Percentiles rank a stretch among this genome's conserved stretches.
These are phyloP conservation scores for Globisporangium paddicum DNA, from an alignment of 352 stramenopile genomes.

Conservation along the genomic window DNA sequence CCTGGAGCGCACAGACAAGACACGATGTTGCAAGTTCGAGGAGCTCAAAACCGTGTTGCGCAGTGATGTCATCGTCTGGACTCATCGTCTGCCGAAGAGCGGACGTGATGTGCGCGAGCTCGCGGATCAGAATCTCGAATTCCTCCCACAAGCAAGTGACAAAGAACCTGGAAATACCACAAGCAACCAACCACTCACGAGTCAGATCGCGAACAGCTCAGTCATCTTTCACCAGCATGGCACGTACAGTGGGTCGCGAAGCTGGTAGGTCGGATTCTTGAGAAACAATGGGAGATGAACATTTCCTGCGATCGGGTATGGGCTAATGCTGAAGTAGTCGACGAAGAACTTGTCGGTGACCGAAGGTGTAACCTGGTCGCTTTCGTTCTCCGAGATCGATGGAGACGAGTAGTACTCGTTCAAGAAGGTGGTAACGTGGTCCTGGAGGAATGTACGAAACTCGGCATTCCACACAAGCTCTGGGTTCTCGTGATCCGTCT, in stretches of 20 bases:
- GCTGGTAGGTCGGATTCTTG: conserved; percentile 89
- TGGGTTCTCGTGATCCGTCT: conserved; percentile 89
- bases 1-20: conserved; percentile 70
- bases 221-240: too few species aligned
- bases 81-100: conserved; percentile 56
- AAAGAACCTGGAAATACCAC: conserved; percentile 48
- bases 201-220: too few species aligned
- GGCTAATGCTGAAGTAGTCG: conserved; percentile 71
- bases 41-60: conserved; percentile 61
- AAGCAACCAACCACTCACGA: neutral
- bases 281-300: conserved; percentile 93
- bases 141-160: conserved; percentile 74
- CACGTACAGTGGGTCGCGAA: conserved; percentile 88
- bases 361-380: conserved; percentile 23
- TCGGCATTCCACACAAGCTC: conserved; percentile 93
- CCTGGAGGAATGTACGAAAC: conserved; percentile 81
- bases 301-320: conserved; percentile 71
- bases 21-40: conserved; percentile 73
- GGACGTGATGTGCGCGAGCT: conserved; percentile 64
- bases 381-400: conserved; percentile 38
- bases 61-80: conserved; percentile 56
- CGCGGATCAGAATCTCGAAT: conserved; percentile 66
- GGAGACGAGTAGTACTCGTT: conserved; percentile 67
- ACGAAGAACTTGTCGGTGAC: conserved; percentile 58
- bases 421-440: conserved; percentile 65